Conservation (phyloP, 495 filamentous ascomycete genomes). For the Thozetella sp. region DNA sequence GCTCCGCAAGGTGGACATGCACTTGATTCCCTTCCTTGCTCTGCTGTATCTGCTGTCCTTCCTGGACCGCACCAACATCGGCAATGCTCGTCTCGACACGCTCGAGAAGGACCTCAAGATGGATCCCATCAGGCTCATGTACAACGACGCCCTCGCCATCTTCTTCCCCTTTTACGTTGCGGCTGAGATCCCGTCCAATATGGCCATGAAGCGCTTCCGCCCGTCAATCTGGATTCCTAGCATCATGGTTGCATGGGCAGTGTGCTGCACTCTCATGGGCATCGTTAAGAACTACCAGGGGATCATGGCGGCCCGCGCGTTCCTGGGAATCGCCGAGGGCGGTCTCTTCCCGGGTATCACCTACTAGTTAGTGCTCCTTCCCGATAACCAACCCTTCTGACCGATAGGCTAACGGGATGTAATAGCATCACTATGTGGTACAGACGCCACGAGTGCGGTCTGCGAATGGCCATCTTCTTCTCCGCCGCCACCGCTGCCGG, state of each 20-base stretch:
- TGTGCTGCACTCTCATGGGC: slow-evolving; percentile 69
- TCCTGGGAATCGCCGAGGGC: slow-evolving; percentile 75
- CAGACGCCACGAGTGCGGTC: slow-evolving; percentile 60
- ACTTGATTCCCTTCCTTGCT: slow-evolving; percentile 54
- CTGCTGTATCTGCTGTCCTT: slow-evolving; percentile 68
- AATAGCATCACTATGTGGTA: slow-evolving; percentile 71
- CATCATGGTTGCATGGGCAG: slow-evolving; percentile 59
- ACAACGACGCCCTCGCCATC: slow-evolving; percentile 71
- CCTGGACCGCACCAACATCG: slow-evolving; percentile 76
- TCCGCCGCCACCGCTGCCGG: slow-evolving; percentile 77
- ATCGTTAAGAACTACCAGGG: slow-evolving; percentile 71
- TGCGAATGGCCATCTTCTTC: slow-evolving; percentile 81
- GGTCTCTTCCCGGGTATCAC: slow-evolving; percentile 82
- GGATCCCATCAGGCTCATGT: slow-evolving; percentile 53
- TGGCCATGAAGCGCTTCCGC: slow-evolving; percentile 59
- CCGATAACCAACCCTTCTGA: background rate
- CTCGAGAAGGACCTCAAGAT: slow-evolving; percentile 65
- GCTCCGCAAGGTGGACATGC: slow-evolving; percentile 49
- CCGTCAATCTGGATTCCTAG: slow-evolving; percentile 63
- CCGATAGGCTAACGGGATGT: background rate
- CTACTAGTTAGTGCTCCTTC: slow-evolving; percentile 46
- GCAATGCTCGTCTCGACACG: slow-evolving; percentile 78
- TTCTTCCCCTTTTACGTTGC: slow-evolving; percentile 86
- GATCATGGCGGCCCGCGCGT: slow-evolving; percentile 71
- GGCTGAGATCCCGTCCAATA: slow-evolving; percentile 79